Percentiles rank a stretch among this genome's conserved stretches.
These are phyloP conservation scores for Leishmania turanica DNA, from an alignment of 208 protist species.

Conservation along the genomic window DNA sequence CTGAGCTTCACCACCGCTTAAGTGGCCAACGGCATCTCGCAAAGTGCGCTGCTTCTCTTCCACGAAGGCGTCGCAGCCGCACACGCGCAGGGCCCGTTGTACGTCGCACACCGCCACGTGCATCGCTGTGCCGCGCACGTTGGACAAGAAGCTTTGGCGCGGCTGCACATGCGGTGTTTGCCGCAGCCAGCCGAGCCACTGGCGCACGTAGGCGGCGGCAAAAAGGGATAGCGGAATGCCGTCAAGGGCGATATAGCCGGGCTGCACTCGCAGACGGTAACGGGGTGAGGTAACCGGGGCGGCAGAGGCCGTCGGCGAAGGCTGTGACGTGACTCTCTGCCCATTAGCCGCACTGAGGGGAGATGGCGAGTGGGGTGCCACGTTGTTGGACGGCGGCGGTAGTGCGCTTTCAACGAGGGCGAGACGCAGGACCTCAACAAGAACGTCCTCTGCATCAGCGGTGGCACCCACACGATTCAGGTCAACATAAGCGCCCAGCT, in stretches of 20 bases:
- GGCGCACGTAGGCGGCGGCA: slow-evolving; percentile 51
- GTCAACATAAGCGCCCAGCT: background rate
- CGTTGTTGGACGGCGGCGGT: slow-evolving; percentile 11
- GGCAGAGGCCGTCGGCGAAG: background rate
- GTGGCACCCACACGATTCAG: slow-evolving; percentile 1
- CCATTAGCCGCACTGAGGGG: background rate
- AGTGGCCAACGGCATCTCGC: slow-evolving; percentile 40
- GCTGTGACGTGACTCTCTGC: background rate
- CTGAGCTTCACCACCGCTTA: slow-evolving; percentile 93
- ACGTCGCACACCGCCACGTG: slow-evolving; percentile 45
- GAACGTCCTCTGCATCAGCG: slow-evolving; percentile 14
- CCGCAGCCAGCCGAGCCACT: slow-evolving; percentile 49
- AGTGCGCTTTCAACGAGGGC: slow-evolving; percentile 36
- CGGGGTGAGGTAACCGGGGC: background rate
- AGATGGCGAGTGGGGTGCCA: background rate
- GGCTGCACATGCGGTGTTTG: slow-evolving; percentile 45
- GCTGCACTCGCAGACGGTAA: slow-evolving; percentile 2
- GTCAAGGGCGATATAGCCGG: slow-evolving; percentile 40
- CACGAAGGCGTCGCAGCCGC: slow-evolving; percentile 55
- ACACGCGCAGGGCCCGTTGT: slow-evolving; percentile 41
- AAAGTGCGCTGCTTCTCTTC: slow-evolving; percentile 33
- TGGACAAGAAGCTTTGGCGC: slow-evolving; percentile 42
- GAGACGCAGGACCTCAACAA: slow-evolving; percentile 31
- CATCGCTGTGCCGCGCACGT: slow-evolving; percentile 38
- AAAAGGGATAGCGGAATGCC: slow-evolving; percentile 63